phyloP scores from a whole-genome alignment of 2,329 filamentous ascomycete species.

The Scorias spongiosa region DNA sequence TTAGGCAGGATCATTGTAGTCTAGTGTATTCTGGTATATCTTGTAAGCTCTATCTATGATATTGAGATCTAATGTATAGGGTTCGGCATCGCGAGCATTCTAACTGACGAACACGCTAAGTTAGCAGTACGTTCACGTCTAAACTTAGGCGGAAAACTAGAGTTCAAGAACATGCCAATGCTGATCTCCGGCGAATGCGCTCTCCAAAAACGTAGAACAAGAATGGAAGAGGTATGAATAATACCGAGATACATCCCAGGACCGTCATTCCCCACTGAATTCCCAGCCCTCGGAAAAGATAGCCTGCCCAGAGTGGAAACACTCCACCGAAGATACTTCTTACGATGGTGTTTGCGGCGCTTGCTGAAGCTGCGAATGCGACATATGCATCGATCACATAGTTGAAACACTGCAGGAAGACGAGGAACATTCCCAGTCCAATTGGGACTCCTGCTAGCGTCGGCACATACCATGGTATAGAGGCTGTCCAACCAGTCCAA shows the following conservation, averaged over 20 bases:
- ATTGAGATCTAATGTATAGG: too few species aligned
- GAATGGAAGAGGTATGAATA: conserved; percentile 12
- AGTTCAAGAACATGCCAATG: too few species aligned
- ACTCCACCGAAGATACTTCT: conserved; percentile 20
- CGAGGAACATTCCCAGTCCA: conserved; percentile 23
- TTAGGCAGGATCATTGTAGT: too few species aligned
- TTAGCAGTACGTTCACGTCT: too few species aligned
- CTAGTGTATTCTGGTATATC: too few species aligned
- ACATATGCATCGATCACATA: conserved; percentile 24
- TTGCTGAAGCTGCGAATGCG: conserved; percentile 21
- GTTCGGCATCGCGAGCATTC: too few species aligned
- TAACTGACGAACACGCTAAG: too few species aligned
- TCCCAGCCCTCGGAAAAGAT: background rate
- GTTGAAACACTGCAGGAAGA: conserved; percentile 17
- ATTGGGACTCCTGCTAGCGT: conserved; percentile 25
- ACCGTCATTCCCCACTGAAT: background rate
- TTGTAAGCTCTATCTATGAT: too few species aligned
- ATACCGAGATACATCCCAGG: conserved; percentile 4
- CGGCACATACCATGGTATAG: conserved; percentile 26
- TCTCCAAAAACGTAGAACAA: conserved; percentile 15
- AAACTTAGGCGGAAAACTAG: too few species aligned
- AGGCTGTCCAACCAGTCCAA: conserved; percentile 24
- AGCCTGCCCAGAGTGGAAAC: conserved; percentile 18
- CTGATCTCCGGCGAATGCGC: conserved; percentile 6
- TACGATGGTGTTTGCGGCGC: conserved; percentile 23